These are phyloP conservation scores for Cyclanthera cordifolia DNA, from an alignment of 306 rosid species.

Conservation along the genomic window DNA sequence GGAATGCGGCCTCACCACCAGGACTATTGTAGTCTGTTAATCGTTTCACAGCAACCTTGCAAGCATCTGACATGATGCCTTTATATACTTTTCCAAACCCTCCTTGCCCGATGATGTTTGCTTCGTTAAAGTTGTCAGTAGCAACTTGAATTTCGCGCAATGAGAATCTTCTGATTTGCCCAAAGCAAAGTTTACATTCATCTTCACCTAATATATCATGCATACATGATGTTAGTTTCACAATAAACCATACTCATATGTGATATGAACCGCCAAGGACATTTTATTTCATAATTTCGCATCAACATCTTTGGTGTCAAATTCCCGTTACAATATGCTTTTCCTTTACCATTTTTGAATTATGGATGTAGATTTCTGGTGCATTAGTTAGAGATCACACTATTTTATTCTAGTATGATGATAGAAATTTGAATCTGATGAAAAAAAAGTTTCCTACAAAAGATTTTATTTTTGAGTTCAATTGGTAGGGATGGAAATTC, in stretches of 20 bases:
- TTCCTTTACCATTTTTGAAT: neutral
- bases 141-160: slow-evolving; percentile 80
- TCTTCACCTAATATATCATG: slow-evolving; percentile 42
- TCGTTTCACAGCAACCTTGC: slow-evolving; percentile 75
- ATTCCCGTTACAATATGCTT: neutral
- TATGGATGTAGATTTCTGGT: no score
- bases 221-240: slow-evolving; percentile 11
- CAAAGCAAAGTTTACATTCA: slow-evolving; percentile 47
- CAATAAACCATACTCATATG: neutral
- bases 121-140: slow-evolving; percentile 61
- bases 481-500: neutral
- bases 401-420: no score
- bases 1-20: slow-evolving; percentile 88
- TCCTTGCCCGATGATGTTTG: slow-evolving; percentile 86
- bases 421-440: no score
- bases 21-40: slow-evolving; percentile 65
- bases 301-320: no score
- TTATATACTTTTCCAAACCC: slow-evolving; percentile 93
- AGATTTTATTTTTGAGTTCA: no score
- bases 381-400: neutral
- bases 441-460: no score
- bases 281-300: no score
- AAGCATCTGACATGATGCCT: slow-evolving; percentile 63
- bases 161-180: slow-evolving; percentile 73
- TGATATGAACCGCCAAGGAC: no score